A percentile compares a stretch with the other conserved stretches of the same genome.
Evolutionary conservation across 176 grass and related monocot species (phyloP).

Genomic region (Raddia distichophylla): DNA sequence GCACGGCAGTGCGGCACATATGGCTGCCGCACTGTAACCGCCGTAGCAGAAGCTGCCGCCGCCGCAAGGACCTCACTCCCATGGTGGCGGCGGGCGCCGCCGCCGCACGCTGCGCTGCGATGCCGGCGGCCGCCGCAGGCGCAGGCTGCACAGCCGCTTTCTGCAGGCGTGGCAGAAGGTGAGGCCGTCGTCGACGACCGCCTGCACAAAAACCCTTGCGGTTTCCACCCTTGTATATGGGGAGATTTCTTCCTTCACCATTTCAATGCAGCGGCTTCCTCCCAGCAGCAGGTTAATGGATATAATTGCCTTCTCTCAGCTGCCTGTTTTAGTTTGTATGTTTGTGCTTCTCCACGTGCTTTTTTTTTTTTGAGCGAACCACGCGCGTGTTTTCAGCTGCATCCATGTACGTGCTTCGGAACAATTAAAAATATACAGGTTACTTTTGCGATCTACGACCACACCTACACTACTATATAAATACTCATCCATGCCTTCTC

Average conservation of each 20-base stretch:
- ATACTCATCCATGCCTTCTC: too few species aligned
- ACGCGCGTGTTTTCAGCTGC: too few species aligned
- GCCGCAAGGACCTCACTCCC: background rate
- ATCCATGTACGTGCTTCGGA: too few species aligned
- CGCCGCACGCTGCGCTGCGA: background rate
- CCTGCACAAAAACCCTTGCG: background rate
- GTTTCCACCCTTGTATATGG: slow-evolving; percentile 33
- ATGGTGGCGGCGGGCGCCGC: background rate
- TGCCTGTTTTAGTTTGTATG: background rate
- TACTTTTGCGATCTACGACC: too few species aligned
- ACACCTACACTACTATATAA: too few species aligned
- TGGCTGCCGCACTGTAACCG: background rate
- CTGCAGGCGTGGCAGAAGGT: too few species aligned
- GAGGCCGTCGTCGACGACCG: background rate
- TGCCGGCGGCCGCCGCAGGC: background rate
- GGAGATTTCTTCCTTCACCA: slow-evolving; percentile 39
- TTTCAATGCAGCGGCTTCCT: background rate
- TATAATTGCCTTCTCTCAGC: background rate
- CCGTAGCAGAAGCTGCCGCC: background rate
- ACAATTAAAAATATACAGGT: too few species aligned
- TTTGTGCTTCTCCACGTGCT: too few species aligned
- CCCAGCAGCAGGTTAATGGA: slow-evolving; percentile 1
- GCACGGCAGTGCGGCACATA: background rate
- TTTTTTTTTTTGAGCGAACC: too few species aligned
- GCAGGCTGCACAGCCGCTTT: background rate